Conservation (phyloP, 352 stramenopile genomes). For the Globisporangium takayamanum region DNA sequence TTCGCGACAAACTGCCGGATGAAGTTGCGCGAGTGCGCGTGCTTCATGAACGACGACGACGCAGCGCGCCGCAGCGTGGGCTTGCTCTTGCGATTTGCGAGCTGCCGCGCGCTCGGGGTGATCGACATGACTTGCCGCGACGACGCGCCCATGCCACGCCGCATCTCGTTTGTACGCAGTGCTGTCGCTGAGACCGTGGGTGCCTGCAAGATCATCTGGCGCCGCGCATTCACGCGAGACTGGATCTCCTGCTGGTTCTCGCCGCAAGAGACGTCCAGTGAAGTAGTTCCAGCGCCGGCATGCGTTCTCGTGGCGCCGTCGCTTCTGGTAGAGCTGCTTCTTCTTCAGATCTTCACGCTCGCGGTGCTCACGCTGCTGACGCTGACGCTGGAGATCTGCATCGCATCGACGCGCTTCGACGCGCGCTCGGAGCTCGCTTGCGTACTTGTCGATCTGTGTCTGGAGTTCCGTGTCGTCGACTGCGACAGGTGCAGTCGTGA, state of each 20-base stretch:
- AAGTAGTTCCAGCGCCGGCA: conserved; percentile 35
- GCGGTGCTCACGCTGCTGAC: conserved; percentile 27
- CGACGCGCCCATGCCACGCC: background rate
- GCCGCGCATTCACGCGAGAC: conserved; percentile 5
- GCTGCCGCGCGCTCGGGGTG: background rate
- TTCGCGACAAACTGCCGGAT: conserved; percentile 29
- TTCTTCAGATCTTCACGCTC: conserved; percentile 34
- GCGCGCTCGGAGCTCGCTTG: conserved; percentile 25
- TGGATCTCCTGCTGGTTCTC: conserved; percentile 6
- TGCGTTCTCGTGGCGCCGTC: conserved; percentile 25
- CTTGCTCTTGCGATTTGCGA: conserved; percentile 1
- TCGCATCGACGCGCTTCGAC: conserved; percentile 30
- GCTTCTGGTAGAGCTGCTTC: conserved; percentile 27
- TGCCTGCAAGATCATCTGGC: conserved; percentile 1
- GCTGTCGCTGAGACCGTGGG: background rate
- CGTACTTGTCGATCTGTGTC: conserved; percentile 35
- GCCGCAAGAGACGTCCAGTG: conserved; percentile 19
- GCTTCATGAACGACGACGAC: conserved; percentile 11
- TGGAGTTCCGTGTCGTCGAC: conserved; percentile 33
- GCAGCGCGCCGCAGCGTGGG: background rate
- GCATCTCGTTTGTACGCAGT: background rate
- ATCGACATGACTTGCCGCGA: background rate
- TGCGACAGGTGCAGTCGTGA: conserved; percentile 15
- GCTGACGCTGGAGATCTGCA: conserved; percentile 26
- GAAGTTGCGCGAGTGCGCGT: conserved; percentile 16